These are phyloP conservation scores for Simmondsia chinensis DNA, from an alignment of 148 eudicot species.

Conservation along the genomic window DNA sequence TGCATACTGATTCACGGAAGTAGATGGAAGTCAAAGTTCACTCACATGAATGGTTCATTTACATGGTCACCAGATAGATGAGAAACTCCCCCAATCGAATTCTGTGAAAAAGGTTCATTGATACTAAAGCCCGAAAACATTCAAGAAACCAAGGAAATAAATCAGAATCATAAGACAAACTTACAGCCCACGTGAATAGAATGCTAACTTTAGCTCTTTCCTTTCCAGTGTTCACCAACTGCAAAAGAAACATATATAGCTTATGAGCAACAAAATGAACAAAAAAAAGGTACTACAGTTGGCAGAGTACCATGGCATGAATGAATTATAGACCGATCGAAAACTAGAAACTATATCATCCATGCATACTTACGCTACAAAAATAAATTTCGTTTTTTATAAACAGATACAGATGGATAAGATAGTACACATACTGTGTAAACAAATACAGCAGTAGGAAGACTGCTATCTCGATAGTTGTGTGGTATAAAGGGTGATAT, in stretches of 20 bases:
- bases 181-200: conserved; percentile 96
- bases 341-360: background rate
- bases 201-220: conserved; percentile 98
- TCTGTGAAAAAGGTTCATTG: conserved; percentile 34
- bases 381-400: background rate
- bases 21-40: too few relatives aligned
- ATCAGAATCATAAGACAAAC: conserved; percentile 15
- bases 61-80: conserved; percentile 94
- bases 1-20: too few relatives aligned
- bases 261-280: too few relatives aligned
- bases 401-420: too few relatives aligned
- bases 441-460: conserved; percentile 91
- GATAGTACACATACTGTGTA: conserved; percentile 53
- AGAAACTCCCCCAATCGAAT: conserved; percentile 87
- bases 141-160: background rate
- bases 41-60: conserved; percentile 90
- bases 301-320: too few relatives aligned
- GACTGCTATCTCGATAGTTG: conserved; percentile 94
- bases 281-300: too few relatives aligned
- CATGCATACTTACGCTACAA: background rate
- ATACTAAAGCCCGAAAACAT: conserved; percentile 1
- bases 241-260: conserved; percentile 13
- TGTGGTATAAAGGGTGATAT: conserved; percentile 97
- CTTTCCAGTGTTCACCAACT: conserved; percentile 94
- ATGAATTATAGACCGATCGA: too few relatives aligned